A percentile compares a stretch with the other conserved stretches of the same genome.
Conservation (phyloP, 306 rosid genomes). For the Cucumis melo region DNA sequence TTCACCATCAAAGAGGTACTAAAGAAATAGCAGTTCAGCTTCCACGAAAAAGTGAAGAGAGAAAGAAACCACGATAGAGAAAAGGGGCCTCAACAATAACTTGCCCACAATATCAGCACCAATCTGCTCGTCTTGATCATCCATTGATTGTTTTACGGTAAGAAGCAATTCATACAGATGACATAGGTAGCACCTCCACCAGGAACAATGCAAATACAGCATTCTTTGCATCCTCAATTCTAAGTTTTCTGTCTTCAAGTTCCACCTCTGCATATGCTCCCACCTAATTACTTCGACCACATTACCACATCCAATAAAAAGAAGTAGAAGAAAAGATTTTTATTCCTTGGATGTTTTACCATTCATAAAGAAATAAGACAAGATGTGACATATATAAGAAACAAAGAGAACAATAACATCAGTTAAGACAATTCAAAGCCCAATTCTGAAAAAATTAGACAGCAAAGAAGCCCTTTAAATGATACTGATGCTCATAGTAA, state of each 20-base stretch:
- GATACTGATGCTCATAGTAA: background rate
- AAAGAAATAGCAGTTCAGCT: background rate
- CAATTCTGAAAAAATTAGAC: background rate
- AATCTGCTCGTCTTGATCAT: conserved; percentile 63
- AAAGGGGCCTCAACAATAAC: conserved; percentile 27
- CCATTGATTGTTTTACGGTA: conserved; percentile 42
- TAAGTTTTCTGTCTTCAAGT: conserved; percentile 83
- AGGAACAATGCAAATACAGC: conserved; percentile 86
- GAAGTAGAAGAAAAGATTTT: background rate
- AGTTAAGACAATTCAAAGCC: background rate
- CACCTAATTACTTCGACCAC: conserved; percentile 38
- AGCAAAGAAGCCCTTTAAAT: background rate
- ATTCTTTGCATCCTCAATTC: conserved; percentile 89
- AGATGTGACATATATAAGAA: background rate
- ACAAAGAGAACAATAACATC: background rate
- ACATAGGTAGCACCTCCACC: conserved; percentile 90
- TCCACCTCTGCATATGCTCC: conserved; percentile 94
- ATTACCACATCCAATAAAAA: conserved; percentile 3
- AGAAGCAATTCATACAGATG: conserved; percentile 66
- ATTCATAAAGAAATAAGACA: background rate
- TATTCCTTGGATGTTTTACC: background rate
- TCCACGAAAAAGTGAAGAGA: background rate
- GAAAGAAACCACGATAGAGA: background rate
- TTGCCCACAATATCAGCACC: conserved; percentile 89
- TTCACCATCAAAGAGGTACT: background rate